phyloP scores from a whole-genome alignment of 2,329 filamentous ascomycete genomes.

The Colletotrichum melonis region DNA sequence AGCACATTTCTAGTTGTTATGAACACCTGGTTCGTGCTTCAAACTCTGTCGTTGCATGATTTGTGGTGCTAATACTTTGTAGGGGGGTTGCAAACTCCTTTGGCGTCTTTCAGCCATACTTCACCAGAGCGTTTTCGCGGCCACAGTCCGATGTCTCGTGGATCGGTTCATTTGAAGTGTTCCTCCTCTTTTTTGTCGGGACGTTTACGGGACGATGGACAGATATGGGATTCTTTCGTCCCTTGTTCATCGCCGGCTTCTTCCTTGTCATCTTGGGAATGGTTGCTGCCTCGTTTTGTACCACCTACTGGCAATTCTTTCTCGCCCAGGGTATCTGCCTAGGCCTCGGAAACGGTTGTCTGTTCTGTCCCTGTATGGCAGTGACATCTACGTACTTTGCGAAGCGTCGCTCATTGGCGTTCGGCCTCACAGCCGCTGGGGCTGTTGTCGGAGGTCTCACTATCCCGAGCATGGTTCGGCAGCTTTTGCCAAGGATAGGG shows the following conservation, averaged over 20 bases:
- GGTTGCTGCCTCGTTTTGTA: conserved; percentile 57
- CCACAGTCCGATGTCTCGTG: conserved; percentile 61
- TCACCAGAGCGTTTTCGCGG: conserved; percentile 51
- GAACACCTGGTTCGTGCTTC: conserved; percentile 56
- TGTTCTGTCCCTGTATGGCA: conserved; percentile 74
- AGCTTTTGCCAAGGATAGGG: conserved; percentile 65
- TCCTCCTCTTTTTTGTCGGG: conserved; percentile 66
- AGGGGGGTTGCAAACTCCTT: conserved; percentile 67
- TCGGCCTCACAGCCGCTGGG: conserved; percentile 72
- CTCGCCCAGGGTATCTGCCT: conserved; percentile 65
- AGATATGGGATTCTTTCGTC: conserved; percentile 64
- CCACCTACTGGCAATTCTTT: conserved; percentile 66
- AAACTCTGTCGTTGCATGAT: too few relatives aligned
- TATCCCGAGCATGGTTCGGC: conserved; percentile 67
- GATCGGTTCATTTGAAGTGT: conserved; percentile 66
- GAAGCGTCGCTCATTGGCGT: conserved; percentile 65
- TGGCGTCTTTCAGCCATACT: conserved; percentile 66
- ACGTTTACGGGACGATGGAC: conserved; percentile 63
- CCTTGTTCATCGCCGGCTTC: conserved; percentile 53
- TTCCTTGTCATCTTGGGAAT: conserved; percentile 57
- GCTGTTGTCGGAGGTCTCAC: conserved; percentile 66
- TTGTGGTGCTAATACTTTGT: conserved; percentile 30
- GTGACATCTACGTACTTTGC: conserved; percentile 76
- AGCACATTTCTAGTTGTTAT: conserved; percentile 58
- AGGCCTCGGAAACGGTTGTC: conserved; percentile 68